These are phyloP conservation scores for Pseudogymnoascus destructans DNA, from an alignment of 2,329 filamentous ascomycete species.

Conservation along the genomic window DNA sequence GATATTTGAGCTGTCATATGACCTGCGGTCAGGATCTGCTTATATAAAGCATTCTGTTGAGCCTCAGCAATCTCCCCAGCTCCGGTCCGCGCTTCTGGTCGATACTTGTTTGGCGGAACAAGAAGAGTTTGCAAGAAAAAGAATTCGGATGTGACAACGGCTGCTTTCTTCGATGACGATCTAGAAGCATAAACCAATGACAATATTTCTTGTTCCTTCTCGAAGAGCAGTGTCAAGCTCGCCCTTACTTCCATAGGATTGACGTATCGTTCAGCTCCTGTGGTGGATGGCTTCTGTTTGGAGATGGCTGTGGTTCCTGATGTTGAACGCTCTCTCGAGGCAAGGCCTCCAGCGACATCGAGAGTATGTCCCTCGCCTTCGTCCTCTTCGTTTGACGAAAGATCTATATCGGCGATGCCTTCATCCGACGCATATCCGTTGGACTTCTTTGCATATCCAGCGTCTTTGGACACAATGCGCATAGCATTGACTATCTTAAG, in stretches of 20 bases:
- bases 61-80: constrained; percentile 74
- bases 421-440: constrained; percentile 43
- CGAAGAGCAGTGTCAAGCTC: constrained; percentile 65
- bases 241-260: constrained; percentile 74
- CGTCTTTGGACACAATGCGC: constrained; percentile 29
- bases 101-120: constrained; percentile 83
- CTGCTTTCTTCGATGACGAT: constrained; percentile 38
- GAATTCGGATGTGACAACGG: constrained; percentile 64
- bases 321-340: constrained; percentile 28
- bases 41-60: constrained; percentile 79
- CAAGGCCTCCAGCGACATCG: constrained; percentile 42
- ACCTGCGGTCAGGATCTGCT: constrained; percentile 65
- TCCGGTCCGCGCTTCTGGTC: constrained; percentile 74
- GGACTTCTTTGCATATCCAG: constrained; percentile 29
- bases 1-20: constrained; percentile 62
- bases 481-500: constrained; percentile 35
- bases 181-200: constrained; percentile 74
- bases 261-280: constrained; percentile 54
- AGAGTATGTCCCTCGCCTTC: constrained; percentile 34
- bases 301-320: constrained; percentile 26
- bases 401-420: constrained; percentile 53
- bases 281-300: constrained; percentile 29
- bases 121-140: constrained; percentile 83
- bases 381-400: constrained; percentile 35
- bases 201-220: constrained; percentile 74